A percentile compares a stretch with the other conserved stretches of the same genome.
Conservation (phyloP, 1,284 basidiomycete species). For the Somion occarium region DNA sequence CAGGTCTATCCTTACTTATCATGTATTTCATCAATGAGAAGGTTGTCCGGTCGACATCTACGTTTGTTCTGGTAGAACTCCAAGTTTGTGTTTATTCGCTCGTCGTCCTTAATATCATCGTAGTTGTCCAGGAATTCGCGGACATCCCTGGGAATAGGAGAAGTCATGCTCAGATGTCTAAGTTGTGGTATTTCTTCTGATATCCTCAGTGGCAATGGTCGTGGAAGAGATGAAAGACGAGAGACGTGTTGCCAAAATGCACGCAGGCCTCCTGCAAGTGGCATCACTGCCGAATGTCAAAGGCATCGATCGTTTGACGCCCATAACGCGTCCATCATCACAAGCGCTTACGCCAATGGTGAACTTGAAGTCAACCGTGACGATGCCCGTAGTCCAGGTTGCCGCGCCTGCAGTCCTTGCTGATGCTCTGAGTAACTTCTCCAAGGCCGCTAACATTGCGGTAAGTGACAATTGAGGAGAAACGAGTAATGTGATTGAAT, state of each 20-base stretch:
- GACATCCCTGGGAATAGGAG: conserved; percentile 48
- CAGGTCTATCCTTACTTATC: conserved; percentile 35
- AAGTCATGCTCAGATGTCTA: conserved; percentile 9
- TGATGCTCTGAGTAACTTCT: conserved; percentile 25
- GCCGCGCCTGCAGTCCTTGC: conserved; percentile 19
- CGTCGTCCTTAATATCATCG: conserved; percentile 40
- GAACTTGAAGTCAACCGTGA: neutral
- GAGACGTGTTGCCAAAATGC: no score
- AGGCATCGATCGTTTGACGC: neutral
- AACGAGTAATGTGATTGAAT: no score
- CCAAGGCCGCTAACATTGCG: conserved; percentile 23
- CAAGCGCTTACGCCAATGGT: neutral
- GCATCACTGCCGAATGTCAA: neutral
- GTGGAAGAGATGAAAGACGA: neutral
- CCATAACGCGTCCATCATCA: neutral
- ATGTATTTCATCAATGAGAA: conserved; percentile 62
- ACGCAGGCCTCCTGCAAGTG: no score
- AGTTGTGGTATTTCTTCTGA: no score
- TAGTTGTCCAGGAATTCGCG: conserved; percentile 61
- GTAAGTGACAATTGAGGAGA: no score
- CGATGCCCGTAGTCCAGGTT: conserved; percentile 7
- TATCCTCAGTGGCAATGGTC: neutral
- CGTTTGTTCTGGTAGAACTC: conserved; percentile 59
- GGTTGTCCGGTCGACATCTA: conserved; percentile 57
- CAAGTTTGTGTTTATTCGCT: conserved; percentile 42